Conservation (phyloP, 2,329 filamentous ascomycete species). For the Hymenoscyphus fructigenus region DNA sequence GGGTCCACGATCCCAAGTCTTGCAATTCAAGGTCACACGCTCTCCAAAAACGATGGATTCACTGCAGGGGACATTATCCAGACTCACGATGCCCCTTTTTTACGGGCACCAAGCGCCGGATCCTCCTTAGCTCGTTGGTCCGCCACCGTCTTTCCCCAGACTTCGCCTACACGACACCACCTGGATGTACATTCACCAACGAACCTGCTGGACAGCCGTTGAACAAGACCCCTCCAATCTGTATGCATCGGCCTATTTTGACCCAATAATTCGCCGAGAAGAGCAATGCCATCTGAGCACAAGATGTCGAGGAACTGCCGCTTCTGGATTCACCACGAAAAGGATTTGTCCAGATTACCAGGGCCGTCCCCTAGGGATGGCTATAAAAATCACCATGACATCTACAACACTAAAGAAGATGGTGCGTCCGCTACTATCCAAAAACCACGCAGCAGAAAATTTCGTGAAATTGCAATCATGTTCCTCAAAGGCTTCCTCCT, state of each 20-base stretch:
- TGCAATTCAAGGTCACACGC: slow-evolving; percentile 3
- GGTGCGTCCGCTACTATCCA: background rate
- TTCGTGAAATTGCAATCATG: slow-evolving; percentile 13
- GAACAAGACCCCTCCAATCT: background rate
- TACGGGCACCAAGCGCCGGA: slow-evolving; percentile 5
- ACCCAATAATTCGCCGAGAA: slow-evolving; percentile 3
- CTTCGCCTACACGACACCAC: background rate
- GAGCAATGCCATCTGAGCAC: slow-evolving; percentile 10
- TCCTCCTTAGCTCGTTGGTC: background rate
- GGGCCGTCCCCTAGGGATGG: background rate
- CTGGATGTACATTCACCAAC: background rate
- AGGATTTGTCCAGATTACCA: background rate
- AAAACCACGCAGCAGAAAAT: background rate
- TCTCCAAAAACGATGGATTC: background rate
- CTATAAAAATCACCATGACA: slow-evolving; percentile 3
- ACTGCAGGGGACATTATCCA: slow-evolving; percentile 12
- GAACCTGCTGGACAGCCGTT: background rate
- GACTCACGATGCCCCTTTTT: slow-evolving; percentile 2
- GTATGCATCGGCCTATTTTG: slow-evolving; percentile 7
- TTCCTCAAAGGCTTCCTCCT: slow-evolving; percentile 9
- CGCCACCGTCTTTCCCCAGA: slow-evolving; percentile 8
- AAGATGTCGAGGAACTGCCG: slow-evolving; percentile 12
- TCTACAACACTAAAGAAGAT: background rate
- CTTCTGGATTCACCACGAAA: slow-evolving; percentile 3
- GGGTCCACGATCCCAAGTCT: background rate